Evolutionary conservation across 2,329 filamentous ascomycete species (phyloP).

Genomic region (Sphaerulina musiva): DNA sequence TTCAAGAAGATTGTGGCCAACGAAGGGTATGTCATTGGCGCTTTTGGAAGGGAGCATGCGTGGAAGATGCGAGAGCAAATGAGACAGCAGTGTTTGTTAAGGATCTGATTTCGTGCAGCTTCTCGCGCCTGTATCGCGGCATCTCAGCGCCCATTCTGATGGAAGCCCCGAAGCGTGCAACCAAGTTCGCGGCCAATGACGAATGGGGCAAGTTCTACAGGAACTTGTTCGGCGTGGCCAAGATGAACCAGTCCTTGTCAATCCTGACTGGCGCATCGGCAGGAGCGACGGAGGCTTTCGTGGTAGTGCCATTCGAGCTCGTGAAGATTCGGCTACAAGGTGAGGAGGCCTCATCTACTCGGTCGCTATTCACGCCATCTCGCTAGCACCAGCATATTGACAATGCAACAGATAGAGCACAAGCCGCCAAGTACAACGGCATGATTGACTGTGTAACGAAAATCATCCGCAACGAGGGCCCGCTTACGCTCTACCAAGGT

Average conservation of each 20-base stretch:
- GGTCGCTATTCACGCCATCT: neutral
- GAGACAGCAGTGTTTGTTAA: neutral
- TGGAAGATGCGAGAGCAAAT: neutral
- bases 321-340: constrained; percentile 93
- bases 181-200: constrained; percentile 98
- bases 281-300: constrained; percentile 90
- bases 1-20: constrained; percentile 94
- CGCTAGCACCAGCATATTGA: constrained; percentile 5
- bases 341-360: constrained; percentile 9
- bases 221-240: constrained; percentile 70
- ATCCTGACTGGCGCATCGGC: constrained; percentile 90
- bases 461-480: constrained; percentile 76
- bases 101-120: constrained; percentile 44
- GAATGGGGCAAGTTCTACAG: constrained; percentile 96
- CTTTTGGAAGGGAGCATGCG: neutral
- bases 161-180: constrained; percentile 91
- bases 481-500: constrained; percentile 88
- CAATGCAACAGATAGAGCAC: constrained; percentile 64
- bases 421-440: constrained; percentile 78
- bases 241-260: constrained; percentile 89
- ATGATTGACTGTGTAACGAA: constrained; percentile 73
- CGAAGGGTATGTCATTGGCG: constrained; percentile 63
- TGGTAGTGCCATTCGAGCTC: constrained; percentile 95
- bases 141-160: constrained; percentile 95
- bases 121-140: constrained; percentile 87